A percentile compares a stretch with the other conserved stretches of the same genome.
Conservation (phyloP, 805 yeast genomes). For the Starmerella etchellsii region DNA sequence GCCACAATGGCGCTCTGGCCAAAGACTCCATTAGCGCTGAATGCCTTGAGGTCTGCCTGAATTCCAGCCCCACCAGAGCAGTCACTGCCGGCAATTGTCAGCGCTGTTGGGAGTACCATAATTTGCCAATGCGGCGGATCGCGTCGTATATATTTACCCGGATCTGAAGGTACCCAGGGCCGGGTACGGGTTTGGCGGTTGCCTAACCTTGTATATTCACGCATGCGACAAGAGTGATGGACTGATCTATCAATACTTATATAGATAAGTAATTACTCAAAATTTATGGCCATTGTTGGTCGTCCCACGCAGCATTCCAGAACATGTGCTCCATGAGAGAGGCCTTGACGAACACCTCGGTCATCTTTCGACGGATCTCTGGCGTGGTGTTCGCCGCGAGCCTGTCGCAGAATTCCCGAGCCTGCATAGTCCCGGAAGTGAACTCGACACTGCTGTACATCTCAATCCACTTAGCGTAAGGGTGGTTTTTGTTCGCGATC, state of each 20-base stretch:
- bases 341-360: conserved; percentile 13
- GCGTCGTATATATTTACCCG: too few species aligned
- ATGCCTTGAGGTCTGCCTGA: conserved; percentile 76
- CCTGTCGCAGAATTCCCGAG: conserved; percentile 8
- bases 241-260: too few species aligned
- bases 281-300: conserved; percentile 12
- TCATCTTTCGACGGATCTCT: conserved; percentile 13
- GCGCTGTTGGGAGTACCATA: conserved; percentile 4
- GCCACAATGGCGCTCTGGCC: conserved; percentile 70
- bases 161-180: too few species aligned
- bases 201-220: too few species aligned
- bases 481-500: conserved; percentile 29
- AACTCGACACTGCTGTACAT: conserved; percentile 53
- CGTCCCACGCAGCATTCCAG: conserved; percentile 17
- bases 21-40: conserved; percentile 60
- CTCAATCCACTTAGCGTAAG: conserved; percentile 40
- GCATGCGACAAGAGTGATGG: too few species aligned
- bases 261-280: not conserved
- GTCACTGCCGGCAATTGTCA: conserved; percentile 47
- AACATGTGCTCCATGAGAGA: conserved; percentile 16
- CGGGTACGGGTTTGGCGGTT: too few species aligned
- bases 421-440: conserved; percentile 35
- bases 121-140: too few species aligned
- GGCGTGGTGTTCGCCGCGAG: conserved; percentile 13
- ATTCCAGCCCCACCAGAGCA: conserved; percentile 86